A percentile compares a stretch with the other conserved stretches of the same genome.
Evolutionary conservation across 179 eudicot species (phyloP).

Genomic region (Drosera spatulata): DNA sequence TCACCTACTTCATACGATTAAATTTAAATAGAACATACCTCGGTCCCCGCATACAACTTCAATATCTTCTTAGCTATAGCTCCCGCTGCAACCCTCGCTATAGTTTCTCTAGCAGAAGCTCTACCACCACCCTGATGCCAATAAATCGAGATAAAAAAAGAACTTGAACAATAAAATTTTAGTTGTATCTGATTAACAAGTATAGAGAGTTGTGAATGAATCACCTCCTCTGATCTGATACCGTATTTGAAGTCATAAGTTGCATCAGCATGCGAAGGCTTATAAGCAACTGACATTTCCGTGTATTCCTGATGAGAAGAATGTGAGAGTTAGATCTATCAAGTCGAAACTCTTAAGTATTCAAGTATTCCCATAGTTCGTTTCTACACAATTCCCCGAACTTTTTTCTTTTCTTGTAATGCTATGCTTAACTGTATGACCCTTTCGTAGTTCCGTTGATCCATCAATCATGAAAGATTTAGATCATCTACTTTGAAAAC

Average conservation of each 20-base stretch:
- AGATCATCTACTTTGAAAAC: too few species aligned
- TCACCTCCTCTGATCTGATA: conserved; percentile 85
- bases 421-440: too few species aligned
- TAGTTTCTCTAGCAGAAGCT: conserved; percentile 98
- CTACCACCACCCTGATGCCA: conserved; percentile 83
- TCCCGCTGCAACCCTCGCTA: conserved; percentile 97
- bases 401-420: too few species aligned
- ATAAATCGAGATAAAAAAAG: background rate
- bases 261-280: conserved; percentile 99
- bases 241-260: conserved; percentile 97
- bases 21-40: conserved; percentile 26
- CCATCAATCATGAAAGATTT: too few species aligned
- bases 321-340: conserved; percentile 1
- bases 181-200: background rate
- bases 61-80: conserved; percentile 93
- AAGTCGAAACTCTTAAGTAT: too few species aligned
- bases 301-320: conserved; percentile 61
- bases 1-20: too few species aligned
- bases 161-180: background rate
- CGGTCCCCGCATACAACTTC: conserved; percentile 61
- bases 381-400: too few species aligned
- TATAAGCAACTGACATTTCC: conserved; percentile 85
- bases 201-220: background rate
- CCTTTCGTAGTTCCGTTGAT: too few species aligned
- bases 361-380: too few species aligned